phyloP scores from a whole-genome alignment of 805 yeast species.

The Saturnispora ahearnii region DNA sequence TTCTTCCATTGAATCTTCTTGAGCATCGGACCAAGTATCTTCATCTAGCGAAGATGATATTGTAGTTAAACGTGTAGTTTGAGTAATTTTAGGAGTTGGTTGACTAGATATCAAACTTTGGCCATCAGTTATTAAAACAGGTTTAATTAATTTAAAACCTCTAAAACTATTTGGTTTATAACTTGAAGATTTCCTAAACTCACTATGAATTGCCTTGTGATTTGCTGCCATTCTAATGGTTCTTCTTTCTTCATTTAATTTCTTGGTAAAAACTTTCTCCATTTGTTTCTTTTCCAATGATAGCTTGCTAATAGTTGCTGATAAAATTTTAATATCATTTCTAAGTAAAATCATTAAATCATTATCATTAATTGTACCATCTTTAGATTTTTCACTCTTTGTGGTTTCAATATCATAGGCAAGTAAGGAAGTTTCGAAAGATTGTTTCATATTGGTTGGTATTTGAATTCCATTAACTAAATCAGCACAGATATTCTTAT shows the following conservation, averaged over 20 bases:
- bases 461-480: constrained; percentile 4
- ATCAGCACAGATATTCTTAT: constrained; percentile 5
- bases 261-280: constrained; percentile 17
- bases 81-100: constrained; percentile 1
- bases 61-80: neutral
- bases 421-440: constrained; percentile 6
- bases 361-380: constrained; percentile 19
- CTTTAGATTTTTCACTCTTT: constrained; percentile 4
- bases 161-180: constrained; percentile 9
- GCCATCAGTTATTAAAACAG: constrained; percentile 3
- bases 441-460: constrained; percentile 5
- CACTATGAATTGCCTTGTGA: constrained; percentile 12
- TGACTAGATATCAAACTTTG: constrained; percentile 1
- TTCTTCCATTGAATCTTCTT: neutral
- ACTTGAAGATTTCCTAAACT: constrained; percentile 7
- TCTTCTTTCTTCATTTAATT: constrained; percentile 20
- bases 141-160: constrained; percentile 6
- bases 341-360: constrained; percentile 23
- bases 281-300: constrained; percentile 18
- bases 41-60: neutral
- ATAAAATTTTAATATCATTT: constrained; percentile 22
- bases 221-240: constrained; percentile 16
- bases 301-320: constrained; percentile 16
- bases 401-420: constrained; percentile 3
- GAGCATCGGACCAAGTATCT: constrained; percentile 2